Evolutionary conservation across 805 yeast genomes (phyloP).

Genomic region (Peterozyma toletana): DNA sequence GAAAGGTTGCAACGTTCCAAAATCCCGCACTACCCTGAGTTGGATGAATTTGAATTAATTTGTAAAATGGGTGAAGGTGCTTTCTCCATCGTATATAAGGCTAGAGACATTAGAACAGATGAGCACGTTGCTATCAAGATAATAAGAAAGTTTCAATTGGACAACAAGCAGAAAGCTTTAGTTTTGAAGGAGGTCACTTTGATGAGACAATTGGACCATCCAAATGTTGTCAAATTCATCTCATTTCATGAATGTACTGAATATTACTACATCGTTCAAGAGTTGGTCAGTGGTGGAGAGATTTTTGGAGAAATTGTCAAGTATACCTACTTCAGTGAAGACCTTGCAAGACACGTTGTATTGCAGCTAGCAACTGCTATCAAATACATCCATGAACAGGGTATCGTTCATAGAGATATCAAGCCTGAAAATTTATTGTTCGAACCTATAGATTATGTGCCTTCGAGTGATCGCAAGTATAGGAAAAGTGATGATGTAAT

Average conservation of each 20-base stretch:
- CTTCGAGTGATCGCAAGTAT: slow-evolving; percentile 25
- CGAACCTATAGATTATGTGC: slow-evolving; percentile 45
- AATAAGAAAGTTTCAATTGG: slow-evolving; percentile 65
- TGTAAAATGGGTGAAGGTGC: slow-evolving; percentile 76
- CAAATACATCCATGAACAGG: slow-evolving; percentile 64
- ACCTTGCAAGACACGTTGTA: slow-evolving; percentile 55
- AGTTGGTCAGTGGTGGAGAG: slow-evolving; percentile 73
- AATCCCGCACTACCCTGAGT: slow-evolving; percentile 16
- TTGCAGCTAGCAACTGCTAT: slow-evolving; percentile 59
- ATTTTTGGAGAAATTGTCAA: slow-evolving; percentile 62
- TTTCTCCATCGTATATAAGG: slow-evolving; percentile 78
- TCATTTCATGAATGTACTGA: slow-evolving; percentile 59
- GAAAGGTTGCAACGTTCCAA: slow-evolving; percentile 17
- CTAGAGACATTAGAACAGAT: slow-evolving; percentile 37
- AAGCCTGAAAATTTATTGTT: slow-evolving; percentile 75
- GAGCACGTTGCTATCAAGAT: slow-evolving; percentile 46
- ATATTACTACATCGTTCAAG: slow-evolving; percentile 65
- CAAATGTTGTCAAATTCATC: slow-evolving; percentile 56
- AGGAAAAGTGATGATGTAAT: slow-evolving; percentile 65
- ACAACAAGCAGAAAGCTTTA: slow-evolving; percentile 52
- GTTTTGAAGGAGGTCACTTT: slow-evolving; percentile 77
- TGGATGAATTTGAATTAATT: slow-evolving; percentile 16
- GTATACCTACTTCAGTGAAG: slow-evolving; percentile 60
- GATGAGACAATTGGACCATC: slow-evolving; percentile 58
- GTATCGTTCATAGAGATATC: slow-evolving; percentile 78